Conservation (phyloP, 768 basidiomycete genomes). For the Coprinellus aureogranulatus region DNA sequence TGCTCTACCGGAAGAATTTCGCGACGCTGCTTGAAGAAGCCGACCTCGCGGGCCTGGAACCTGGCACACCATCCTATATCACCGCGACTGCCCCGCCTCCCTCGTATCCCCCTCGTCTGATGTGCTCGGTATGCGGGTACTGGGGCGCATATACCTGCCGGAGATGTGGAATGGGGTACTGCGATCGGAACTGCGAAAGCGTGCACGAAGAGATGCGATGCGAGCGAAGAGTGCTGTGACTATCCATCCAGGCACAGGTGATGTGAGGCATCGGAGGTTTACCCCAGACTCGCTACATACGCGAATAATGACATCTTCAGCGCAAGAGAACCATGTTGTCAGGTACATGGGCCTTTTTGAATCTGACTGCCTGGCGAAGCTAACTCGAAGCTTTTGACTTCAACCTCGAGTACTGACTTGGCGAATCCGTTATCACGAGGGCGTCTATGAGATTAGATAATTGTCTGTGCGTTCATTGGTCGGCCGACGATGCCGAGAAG, state of each 20-base stretch:
- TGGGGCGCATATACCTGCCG: constrained; percentile 79
- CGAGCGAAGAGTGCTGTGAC: constrained; percentile 64
- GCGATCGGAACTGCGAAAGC: constrained; percentile 67
- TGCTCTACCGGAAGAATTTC: constrained; percentile 81
- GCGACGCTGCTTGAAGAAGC: constrained; percentile 74
- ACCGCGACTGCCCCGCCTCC: constrained; percentile 63
- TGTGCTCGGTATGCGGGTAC: constrained; percentile 88
- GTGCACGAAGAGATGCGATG: constrained; percentile 81
- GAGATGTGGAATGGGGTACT: constrained; percentile 74
- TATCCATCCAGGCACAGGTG: background rate
- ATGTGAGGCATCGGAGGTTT: background rate
- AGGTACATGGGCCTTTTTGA: too few species aligned
- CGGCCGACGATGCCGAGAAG: constrained; percentile 11
- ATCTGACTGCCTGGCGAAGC: too few species aligned
- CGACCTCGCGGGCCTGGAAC: constrained; percentile 55
- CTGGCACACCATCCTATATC: constrained; percentile 64
- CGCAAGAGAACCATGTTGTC: too few species aligned
- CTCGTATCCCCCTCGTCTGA: constrained; percentile 59
- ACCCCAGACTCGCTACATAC: background rate
- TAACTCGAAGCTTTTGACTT: too few species aligned
- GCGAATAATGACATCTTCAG: too few species aligned
- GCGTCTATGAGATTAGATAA: too few species aligned
- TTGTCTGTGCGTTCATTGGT: too few species aligned
- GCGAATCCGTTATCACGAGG: too few species aligned
- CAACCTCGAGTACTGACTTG: too few species aligned